These are phyloP conservation scores for Fusarium sp. DNA, from an alignment of 2,329 filamentous ascomycete species.

Conservation along the genomic window DNA sequence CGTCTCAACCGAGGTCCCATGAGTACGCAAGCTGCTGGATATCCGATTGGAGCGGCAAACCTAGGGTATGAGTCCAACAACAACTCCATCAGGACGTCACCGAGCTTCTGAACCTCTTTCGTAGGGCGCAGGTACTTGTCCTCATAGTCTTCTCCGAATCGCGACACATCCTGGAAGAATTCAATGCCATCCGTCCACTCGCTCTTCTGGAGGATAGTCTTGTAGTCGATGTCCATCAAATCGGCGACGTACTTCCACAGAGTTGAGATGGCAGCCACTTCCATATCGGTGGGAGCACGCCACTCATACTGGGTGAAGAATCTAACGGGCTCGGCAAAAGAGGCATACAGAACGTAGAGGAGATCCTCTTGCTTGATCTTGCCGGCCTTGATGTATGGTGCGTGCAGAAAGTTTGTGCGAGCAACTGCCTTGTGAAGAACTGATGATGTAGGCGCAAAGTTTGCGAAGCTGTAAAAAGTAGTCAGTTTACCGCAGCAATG, in stretches of 20 bases:
- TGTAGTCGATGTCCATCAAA: conserved; percentile 72
- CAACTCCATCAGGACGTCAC: conserved; percentile 70
- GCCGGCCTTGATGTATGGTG: conserved; percentile 52
- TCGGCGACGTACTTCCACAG: conserved; percentile 80
- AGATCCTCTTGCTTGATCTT: conserved; percentile 55
- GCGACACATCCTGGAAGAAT: conserved; percentile 61
- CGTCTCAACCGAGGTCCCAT: conserved; percentile 73
- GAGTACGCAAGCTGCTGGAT: conserved; percentile 66
- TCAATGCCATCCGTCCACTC: conserved; percentile 64
- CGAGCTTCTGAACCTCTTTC: conserved; percentile 62
- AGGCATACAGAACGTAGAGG: conserved; percentile 63
- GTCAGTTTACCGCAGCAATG: not conserved
- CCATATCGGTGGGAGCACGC: conserved; percentile 74
- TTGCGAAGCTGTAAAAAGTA: conserved; percentile 45
- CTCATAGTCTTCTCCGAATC: conserved; percentile 70
- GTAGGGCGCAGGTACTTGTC: conserved; percentile 66
- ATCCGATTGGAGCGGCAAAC: conserved; percentile 58
- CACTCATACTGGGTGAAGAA: conserved; percentile 78
- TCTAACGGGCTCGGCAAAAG: conserved; percentile 72
- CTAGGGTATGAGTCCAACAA: conserved; percentile 67
- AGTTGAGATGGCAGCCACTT: conserved; percentile 73
- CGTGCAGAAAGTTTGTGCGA: conserved; percentile 57
- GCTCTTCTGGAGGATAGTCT: conserved; percentile 51
- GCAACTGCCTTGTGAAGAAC: conserved; percentile 52
- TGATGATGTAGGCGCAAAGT: conserved; percentile 47